These are phyloP conservation scores for Thelephora ganbajun DNA, from an alignment of 768 basidiomycete species.

Conservation along the genomic window DNA sequence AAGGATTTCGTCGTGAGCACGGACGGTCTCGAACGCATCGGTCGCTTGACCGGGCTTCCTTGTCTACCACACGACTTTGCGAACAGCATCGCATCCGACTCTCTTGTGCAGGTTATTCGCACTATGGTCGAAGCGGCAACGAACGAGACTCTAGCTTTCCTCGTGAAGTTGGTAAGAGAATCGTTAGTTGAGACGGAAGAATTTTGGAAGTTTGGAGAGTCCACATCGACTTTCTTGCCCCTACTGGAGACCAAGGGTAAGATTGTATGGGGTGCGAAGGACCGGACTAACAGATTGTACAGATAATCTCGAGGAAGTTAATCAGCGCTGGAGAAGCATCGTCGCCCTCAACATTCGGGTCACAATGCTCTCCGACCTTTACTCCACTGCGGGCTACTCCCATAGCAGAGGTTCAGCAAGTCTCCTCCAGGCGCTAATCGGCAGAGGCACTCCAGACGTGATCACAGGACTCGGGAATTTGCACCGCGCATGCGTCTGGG, in stretches of 20 bases:
- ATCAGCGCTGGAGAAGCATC: constrained; percentile 55
- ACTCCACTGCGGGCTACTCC: constrained; percentile 68
- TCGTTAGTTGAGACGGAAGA: constrained; percentile 55
- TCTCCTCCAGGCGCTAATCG: constrained; percentile 64
- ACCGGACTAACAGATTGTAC: constrained; percentile 17
- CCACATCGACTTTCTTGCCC: constrained; percentile 48
- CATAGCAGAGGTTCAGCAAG: constrained; percentile 67
- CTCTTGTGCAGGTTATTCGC: constrained; percentile 78
- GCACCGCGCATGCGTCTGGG: constrained; percentile 76
- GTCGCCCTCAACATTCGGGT: constrained; percentile 68
- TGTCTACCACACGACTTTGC: constrained; percentile 85
- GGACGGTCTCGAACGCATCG: constrained; percentile 61
- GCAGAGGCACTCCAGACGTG: constrained; percentile 44
- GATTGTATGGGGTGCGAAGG: constrained; percentile 1
- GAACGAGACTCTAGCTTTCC: constrained; percentile 54
- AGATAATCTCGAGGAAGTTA: constrained; percentile 34
- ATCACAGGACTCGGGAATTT: constrained; percentile 63
- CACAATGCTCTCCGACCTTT: constrained; percentile 76
- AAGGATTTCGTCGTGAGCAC: constrained; percentile 73
- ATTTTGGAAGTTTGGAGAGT: constrained; percentile 48
- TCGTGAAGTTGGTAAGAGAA: constrained; percentile 54
- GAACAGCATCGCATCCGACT: constrained; percentile 72
- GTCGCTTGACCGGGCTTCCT: constrained; percentile 67
- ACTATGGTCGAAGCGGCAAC: constrained; percentile 83
- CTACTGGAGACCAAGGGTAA: constrained; percentile 43